Percentiles rank a stretch among this genome's conserved stretches.
Conservation (phyloP, 2,329 filamentous ascomycete species). For the Trichoderma sp. region DNA sequence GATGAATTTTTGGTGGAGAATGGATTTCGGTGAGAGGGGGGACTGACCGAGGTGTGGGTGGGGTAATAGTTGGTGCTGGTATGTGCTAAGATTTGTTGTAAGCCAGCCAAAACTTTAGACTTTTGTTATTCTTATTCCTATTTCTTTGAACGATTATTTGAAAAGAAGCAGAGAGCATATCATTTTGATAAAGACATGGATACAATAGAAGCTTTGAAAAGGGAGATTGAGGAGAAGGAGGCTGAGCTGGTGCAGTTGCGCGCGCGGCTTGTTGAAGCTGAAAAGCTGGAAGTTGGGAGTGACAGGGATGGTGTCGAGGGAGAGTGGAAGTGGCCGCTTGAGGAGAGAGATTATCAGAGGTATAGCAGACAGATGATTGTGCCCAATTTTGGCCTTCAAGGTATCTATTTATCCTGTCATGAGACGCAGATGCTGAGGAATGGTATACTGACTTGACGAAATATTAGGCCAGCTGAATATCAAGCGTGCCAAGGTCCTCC, state of each 20-base stretch:
- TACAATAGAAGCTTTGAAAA: conserved; percentile 40
- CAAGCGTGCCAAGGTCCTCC: conserved; percentile 66
- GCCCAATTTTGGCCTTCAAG: conserved; percentile 73
- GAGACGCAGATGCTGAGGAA: background rate
- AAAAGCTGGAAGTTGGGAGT: conserved; percentile 17
- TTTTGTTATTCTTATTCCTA: background rate
- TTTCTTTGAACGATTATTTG: too few species aligned
- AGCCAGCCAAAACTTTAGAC: background rate
- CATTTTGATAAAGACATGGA: conserved; percentile 35
- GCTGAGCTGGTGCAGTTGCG: conserved; percentile 46
- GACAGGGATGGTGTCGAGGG: conserved; percentile 6
- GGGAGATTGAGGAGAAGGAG: conserved; percentile 49
- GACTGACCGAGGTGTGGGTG: conserved; percentile 19
- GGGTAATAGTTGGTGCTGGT: background rate
- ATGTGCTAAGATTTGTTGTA: background rate
- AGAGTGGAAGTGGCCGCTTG: conserved; percentile 66
- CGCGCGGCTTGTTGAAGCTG: conserved; percentile 42
- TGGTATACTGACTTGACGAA: background rate
- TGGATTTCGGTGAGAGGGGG: conserved; percentile 17
- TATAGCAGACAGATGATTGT: conserved; percentile 93
- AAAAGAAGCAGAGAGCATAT: background rate
- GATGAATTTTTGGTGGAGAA: conserved; percentile 6
- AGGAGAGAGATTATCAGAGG: conserved; percentile 71
- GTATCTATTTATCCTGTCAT: conserved; percentile 40
- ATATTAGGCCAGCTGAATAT: conserved; percentile 70